A percentile compares a stretch with the other conserved stretches of the same genome.
These are phyloP conservation scores for Tardiomyces digboiensis DNA, from an alignment of 1,139 yeast genomes.

Conservation along the genomic window DNA sequence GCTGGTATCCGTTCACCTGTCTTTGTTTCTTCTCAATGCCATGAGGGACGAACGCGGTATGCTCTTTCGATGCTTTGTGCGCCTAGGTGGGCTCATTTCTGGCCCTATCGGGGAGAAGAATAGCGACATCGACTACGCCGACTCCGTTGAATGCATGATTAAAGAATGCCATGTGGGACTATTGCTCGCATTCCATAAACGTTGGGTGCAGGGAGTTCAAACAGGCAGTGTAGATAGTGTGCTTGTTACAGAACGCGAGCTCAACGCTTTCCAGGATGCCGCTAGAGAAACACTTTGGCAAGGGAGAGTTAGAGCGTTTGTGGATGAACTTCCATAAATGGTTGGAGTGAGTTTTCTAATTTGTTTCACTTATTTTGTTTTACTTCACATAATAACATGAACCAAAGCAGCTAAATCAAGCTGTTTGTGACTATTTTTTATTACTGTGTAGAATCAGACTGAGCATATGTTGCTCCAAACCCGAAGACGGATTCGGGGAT, in stretches of 20 bases:
- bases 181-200: constrained; percentile 20
- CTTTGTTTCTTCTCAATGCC: constrained; percentile 14
- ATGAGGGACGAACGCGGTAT: constrained; percentile 9
- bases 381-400: too few relatives aligned
- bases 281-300: constrained; percentile 1
- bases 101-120: too few relatives aligned
- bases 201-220: constrained; percentile 21
- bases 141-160: constrained; percentile 3
- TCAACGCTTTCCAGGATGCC: constrained; percentile 7
- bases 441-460: too few relatives aligned
- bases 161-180: constrained; percentile 14
- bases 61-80: constrained; percentile 1
- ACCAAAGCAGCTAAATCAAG: too few relatives aligned
- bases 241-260: constrained; percentile 22
- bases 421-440: too few relatives aligned
- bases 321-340: too few relatives aligned
- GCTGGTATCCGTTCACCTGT: constrained; percentile 27
- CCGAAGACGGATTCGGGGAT: too few relatives aligned
- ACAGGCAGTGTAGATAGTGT: constrained; percentile 20
- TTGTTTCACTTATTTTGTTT: too few relatives aligned
- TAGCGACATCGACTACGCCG: background rate
- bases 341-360: too few relatives aligned
- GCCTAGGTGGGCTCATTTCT: background rate
- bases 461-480: too few relatives aligned
- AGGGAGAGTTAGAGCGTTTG: too few relatives aligned